Evolutionary conservation across 1,139 yeast species (phyloP).

Genomic region (Yamadazyma diddensiae): DNA sequence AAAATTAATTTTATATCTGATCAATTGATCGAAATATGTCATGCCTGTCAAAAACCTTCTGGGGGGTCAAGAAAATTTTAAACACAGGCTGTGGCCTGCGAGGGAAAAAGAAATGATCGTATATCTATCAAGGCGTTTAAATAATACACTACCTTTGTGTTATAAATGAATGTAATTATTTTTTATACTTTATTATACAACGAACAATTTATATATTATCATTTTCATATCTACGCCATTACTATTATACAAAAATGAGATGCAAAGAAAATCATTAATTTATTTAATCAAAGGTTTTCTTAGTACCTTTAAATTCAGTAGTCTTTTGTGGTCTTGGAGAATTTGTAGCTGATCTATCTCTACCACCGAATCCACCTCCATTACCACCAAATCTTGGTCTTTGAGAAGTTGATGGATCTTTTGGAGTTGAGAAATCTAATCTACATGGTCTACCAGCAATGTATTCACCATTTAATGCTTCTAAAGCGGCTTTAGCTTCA

Average conservation of each 20-base stretch:
- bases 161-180: too few relatives aligned
- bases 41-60: constrained; percentile 1
- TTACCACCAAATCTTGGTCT: constrained; percentile 36
- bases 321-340: constrained; percentile 56
- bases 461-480: constrained; percentile 83
- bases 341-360: constrained; percentile 44
- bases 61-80: constrained; percentile 1
- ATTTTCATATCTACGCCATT: constrained; percentile 3
- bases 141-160: too few relatives aligned
- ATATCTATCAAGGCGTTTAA: too few relatives aligned
- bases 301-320: constrained; percentile 68
- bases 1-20: too few relatives aligned
- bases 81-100: background rate
- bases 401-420: constrained; percentile 51
- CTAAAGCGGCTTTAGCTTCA: constrained; percentile 87
- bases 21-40: too few relatives aligned
- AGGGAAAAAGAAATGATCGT: too few relatives aligned
- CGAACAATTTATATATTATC: background rate
- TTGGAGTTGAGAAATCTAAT: constrained; percentile 92
- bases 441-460: constrained; percentile 93
- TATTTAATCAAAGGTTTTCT: constrained; percentile 70
- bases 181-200: background rate
- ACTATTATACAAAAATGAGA: constrained; percentile 10
- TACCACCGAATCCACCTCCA: constrained; percentile 20
- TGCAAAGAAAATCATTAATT: constrained; percentile 2